These are phyloP conservation scores for Leccinum ponderosum DNA, from an alignment of 1,284 basidiomycete genomes.

Conservation along the genomic window DNA sequence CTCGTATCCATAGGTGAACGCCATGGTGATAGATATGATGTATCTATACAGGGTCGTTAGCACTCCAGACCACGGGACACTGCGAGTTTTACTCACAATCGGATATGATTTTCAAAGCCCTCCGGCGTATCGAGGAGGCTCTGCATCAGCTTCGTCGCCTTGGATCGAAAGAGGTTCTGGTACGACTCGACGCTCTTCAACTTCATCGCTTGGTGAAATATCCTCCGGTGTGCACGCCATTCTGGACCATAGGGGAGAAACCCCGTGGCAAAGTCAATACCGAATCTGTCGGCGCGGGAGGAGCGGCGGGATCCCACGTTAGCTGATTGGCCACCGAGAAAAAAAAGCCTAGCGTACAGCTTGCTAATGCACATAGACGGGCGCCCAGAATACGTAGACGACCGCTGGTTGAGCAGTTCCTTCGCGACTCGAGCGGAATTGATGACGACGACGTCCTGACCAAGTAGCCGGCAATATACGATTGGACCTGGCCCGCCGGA, in stretches of 20 bases:
- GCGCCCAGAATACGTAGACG: slow-evolving; percentile 32
- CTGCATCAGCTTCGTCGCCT: slow-evolving; percentile 20
- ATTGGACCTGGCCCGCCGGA: slow-evolving; percentile 22
- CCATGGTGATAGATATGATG: slow-evolving; percentile 33
- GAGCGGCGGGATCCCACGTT: neutral
- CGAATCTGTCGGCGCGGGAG: slow-evolving; percentile 22
- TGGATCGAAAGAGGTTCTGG: slow-evolving; percentile 22
- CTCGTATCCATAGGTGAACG: slow-evolving; percentile 33
- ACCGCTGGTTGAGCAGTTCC: slow-evolving; percentile 33
- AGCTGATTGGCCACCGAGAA: neutral
- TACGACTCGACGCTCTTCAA: slow-evolving; percentile 18
- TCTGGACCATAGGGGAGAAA: slow-evolving; percentile 33
- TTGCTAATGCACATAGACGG: slow-evolving; percentile 24
- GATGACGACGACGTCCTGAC: slow-evolving; percentile 29
- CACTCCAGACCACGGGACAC: neutral
- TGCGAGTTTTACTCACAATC: slow-evolving; percentile 18
- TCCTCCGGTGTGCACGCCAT: slow-evolving; percentile 31
- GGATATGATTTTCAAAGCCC: slow-evolving; percentile 26
- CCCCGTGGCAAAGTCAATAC: slow-evolving; percentile 33
- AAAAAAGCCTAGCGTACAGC: slow-evolving; percentile 17
- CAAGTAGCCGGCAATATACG: slow-evolving; percentile 27
- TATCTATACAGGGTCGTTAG: slow-evolving; percentile 20
- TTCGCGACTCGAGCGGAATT: slow-evolving; percentile 30
- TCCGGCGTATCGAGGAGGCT: slow-evolving; percentile 24
- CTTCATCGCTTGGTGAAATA: slow-evolving; percentile 33